Conservation (phyloP, 2,329 filamentous ascomycete species). For the Pestalotiopsis sp. region DNA sequence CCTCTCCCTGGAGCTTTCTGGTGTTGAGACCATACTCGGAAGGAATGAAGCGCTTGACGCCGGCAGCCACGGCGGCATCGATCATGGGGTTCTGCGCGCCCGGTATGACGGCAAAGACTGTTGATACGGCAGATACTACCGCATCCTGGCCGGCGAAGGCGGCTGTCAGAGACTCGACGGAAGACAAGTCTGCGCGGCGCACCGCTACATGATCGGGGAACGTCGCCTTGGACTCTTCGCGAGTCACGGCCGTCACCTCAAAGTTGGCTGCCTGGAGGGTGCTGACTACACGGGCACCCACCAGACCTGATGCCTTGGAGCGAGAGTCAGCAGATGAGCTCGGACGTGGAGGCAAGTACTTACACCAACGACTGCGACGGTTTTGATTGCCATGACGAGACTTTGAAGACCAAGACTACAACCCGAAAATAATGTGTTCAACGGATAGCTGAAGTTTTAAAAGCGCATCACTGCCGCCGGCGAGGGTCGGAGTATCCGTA, state of each 20-base stretch:
- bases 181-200: constrained; percentile 46
- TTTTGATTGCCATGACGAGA: constrained; percentile 8
- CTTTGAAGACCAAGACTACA: not conserved
- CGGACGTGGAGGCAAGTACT: not conserved
- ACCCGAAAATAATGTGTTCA: not conserved
- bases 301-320: constrained; percentile 19
- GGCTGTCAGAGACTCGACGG: constrained; percentile 44
- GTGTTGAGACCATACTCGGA: constrained; percentile 53
- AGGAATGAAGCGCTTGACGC: constrained; percentile 62
- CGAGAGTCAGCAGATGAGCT: not conserved
- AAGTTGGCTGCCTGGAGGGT: constrained; percentile 38
- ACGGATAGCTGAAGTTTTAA: not conserved
- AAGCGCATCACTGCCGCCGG: not conserved
- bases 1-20: constrained; percentile 11
- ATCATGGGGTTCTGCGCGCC: constrained; percentile 53
- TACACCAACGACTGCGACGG: constrained; percentile 14
- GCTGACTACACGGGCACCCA: constrained; percentile 38
- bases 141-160: constrained; percentile 60
- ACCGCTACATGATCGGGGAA: constrained; percentile 39
- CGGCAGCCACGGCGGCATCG: constrained; percentile 59
- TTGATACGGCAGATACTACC: constrained; percentile 47
- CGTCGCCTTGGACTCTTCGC: constrained; percentile 38
- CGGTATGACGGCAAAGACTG: constrained; percentile 8
- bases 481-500: not conserved
- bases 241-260: constrained; percentile 55